Evolutionary conservation across 805 yeast genomes (phyloP).

Genomic region (Priceomyces haplophilus): DNA sequence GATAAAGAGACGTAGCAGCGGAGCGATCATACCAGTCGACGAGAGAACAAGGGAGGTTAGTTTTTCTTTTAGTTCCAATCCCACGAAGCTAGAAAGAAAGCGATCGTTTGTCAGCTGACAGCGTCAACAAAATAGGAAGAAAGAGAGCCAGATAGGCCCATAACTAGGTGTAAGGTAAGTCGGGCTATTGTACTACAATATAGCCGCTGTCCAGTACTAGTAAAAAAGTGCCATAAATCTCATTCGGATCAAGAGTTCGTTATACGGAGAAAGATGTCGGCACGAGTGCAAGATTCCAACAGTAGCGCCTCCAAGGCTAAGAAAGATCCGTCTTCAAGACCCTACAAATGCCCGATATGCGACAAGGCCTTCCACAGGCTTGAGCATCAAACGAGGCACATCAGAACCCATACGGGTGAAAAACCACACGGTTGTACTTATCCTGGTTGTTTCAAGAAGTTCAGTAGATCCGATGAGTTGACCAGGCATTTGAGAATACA

Average conservation of each 20-base stretch:
- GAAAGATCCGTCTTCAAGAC: slow-evolving; percentile 39
- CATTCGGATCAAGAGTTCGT: too few species aligned
- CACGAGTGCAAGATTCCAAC: slow-evolving; percentile 5
- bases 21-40: background rate
- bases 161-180: background rate
- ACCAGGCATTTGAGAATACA: slow-evolving; percentile 74
- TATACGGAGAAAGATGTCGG: slow-evolving; percentile 6
- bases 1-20: background rate
- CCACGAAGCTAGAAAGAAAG: background rate
- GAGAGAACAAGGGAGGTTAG: background rate
- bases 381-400: slow-evolving; percentile 77
- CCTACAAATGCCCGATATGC: slow-evolving; percentile 73
- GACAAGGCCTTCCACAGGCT: slow-evolving; percentile 70
- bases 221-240: too few species aligned
- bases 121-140: background rate
- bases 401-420: slow-evolving; percentile 79
- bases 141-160: background rate
- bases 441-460: slow-evolving; percentile 66
- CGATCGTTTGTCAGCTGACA: background rate
- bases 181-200: too few species aligned
- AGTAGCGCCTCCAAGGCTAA: slow-evolving; percentile 10
- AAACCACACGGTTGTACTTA: slow-evolving; percentile 75
- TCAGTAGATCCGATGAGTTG: slow-evolving; percentile 69
- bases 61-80: background rate
- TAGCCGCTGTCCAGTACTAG: too few species aligned